A percentile compares a stretch with the other conserved stretches of the same genome.
Conservation (phyloP, 2,329 filamentous ascomycete species). For the Botrytis pseudocinerea region DNA sequence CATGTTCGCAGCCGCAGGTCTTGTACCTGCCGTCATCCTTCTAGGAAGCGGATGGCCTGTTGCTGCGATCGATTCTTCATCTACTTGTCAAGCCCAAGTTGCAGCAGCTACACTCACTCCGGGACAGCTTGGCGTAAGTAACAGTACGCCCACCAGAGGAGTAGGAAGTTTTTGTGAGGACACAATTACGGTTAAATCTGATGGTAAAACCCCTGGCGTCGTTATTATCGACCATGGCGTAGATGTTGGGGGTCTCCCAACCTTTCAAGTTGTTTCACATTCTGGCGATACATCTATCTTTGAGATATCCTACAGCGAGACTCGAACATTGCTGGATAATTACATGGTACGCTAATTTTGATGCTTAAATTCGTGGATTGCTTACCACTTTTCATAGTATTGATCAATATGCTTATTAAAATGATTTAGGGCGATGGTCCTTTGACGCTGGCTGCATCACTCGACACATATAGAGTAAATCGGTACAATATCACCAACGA, state of each 20-base stretch:
- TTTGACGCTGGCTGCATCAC: background rate
- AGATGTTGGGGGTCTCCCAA: background rate
- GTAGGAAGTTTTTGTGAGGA: background rate
- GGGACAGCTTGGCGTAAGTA: background rate
- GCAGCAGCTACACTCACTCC: background rate
- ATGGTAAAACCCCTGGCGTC: background rate
- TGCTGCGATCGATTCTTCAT: background rate
- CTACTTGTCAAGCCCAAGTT: background rate
- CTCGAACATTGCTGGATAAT: background rate
- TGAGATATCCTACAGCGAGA: background rate
- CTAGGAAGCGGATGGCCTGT: background rate
- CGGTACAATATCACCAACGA: background rate
- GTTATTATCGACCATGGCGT: background rate
- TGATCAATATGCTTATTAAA: background rate
- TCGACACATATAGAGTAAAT: background rate
- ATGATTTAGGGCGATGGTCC: background rate
- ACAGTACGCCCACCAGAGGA: background rate
- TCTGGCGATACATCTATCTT: background rate
- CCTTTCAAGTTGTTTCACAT: background rate
- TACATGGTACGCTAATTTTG: background rate
- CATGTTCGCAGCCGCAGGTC: background rate
- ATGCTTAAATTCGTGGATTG: background rate
- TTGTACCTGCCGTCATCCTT: background rate
- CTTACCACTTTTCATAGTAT: background rate
- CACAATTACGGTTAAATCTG: background rate